Base-by-base conservation (phyloP, 129 eudicot genomes). In the Centrapalus pauciflorus region DNA sequence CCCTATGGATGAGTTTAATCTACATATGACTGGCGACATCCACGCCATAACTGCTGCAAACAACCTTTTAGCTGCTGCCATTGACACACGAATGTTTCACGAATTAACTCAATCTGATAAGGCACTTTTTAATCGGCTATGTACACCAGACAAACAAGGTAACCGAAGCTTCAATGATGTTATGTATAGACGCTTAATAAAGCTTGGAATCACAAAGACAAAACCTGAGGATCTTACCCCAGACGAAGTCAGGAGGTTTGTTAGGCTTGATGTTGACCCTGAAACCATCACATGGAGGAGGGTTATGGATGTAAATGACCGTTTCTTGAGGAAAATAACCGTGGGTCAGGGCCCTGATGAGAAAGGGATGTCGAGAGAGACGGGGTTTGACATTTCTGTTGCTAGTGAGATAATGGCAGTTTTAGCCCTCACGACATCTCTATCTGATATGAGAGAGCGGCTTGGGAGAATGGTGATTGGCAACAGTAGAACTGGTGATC, bases 331-430 rank as follows among this genome's bases (percentile, higher is more conserved):
- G 72, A 93, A 93, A 65, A 93, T 93, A 16, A 79, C 95, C 0
- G 62, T 93, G 12, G 99, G 99, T 19, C 99, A 93, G 57, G 99
- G 99, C 25, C 90, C 85, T 2, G 99, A 89, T 32, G 99, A 93
- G 65, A 93, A 89, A 57, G 99, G 99, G 23, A 93, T 89, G 99
- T 79, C 84, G 49, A 86, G 99, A 71, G 99, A 93, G 64, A 93
- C 96, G 0, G 95, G 86, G 8, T 93, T 93, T 27, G 96, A 93
- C 45, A 93, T 93, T 52, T 82, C 96, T 1, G 96, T 93, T 69
- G 96, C 99, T 55, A 93, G 99, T 76, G 96, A 93, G 72, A 93
- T 93, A 78, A 93, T 89, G 99, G 99, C 99, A 5, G 95, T 93
- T 54, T 69, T 93, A 64, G 96, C 96, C 28, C 92, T 93, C 40